phyloP scores from a whole-genome alignment of 225 moss, liverwort and hornwort species.

The Polytrichum commune region DNA sequence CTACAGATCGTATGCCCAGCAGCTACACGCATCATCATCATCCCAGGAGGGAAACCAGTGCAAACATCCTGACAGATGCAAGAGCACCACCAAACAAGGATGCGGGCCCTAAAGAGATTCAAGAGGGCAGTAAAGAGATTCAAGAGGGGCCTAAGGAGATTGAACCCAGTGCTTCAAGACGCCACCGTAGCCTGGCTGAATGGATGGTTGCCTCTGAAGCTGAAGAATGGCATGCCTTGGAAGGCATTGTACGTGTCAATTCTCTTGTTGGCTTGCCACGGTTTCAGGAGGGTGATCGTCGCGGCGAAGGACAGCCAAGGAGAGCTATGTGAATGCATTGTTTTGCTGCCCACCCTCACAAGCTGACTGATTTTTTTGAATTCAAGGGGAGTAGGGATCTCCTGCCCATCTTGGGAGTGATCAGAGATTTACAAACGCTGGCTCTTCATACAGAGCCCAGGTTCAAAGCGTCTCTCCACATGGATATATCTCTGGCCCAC shows the following conservation, averaged over 20 bases:
- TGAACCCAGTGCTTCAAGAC: constrained; percentile 19
- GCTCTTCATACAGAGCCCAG: neutral
- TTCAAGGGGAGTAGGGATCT: neutral
- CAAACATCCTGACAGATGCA: constrained; percentile 5
- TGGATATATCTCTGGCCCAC: constrained; percentile 1
- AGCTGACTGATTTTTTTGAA: neutral
- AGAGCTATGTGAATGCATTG: constrained; percentile 17
- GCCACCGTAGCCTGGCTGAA: constrained; percentile 50
- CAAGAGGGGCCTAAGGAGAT: constrained; percentile 18
- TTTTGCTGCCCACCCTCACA: neutral
- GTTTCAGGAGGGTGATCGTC: constrained; percentile 20
- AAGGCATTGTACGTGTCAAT: constrained; percentile 51
- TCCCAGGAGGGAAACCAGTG: neutral
- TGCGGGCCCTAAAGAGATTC: constrained; percentile 7
- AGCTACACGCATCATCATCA: neutral
- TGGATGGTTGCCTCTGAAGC: constrained; percentile 50
- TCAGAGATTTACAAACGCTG: constrained; percentile 4
- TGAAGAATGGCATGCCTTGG: constrained; percentile 41
- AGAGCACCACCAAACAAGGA: constrained; percentile 3
- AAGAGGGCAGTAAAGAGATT: constrained; percentile 20
- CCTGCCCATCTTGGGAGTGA: neutral
- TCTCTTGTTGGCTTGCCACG: constrained; percentile 49
- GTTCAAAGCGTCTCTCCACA: neutral
- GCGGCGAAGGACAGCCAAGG: constrained; percentile 7
- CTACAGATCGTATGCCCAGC: neutral